Conservation (phyloP, 768 basidiomycete genomes). For the Hysterangium stoloniferum region DNA sequence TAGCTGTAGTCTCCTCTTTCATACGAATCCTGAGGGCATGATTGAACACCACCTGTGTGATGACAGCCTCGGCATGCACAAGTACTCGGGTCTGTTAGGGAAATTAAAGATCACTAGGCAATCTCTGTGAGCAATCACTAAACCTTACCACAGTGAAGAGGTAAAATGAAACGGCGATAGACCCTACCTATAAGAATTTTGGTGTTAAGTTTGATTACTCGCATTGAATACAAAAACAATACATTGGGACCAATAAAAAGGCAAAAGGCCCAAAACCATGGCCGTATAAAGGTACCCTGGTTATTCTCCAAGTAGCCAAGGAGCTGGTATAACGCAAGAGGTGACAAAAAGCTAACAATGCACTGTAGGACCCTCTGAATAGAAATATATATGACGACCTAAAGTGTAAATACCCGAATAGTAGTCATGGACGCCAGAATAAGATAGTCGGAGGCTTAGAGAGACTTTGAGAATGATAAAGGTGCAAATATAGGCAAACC, state of each 20-base stretch:
- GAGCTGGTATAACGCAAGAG: slow-evolving; percentile 33
- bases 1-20: slow-evolving; percentile 32
- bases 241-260: slow-evolving; percentile 28
- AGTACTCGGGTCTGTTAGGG: slow-evolving; percentile 32
- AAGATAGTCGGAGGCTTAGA: slow-evolving; percentile 37
- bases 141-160: slow-evolving; percentile 25
- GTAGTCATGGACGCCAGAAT: slow-evolving; percentile 32
- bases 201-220: too few species aligned
- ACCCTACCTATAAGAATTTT: slow-evolving; percentile 22
- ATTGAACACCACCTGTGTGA: slow-evolving; percentile 48
- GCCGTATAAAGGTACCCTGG: slow-evolving; percentile 30
- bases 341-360: neutral
- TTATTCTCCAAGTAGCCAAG: slow-evolving; percentile 31
- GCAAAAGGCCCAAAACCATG: slow-evolving; percentile 39
- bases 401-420: too few species aligned
- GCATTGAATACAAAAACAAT: slow-evolving; percentile 28
- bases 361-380: neutral
- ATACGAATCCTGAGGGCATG: slow-evolving; percentile 54
- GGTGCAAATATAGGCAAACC: neutral
- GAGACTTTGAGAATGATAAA: slow-evolving; percentile 33
- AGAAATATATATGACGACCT: neutral
- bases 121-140: too few species aligned
- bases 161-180: slow-evolving; percentile 36
- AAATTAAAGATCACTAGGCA: slow-evolving; percentile 12
- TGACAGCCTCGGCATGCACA: slow-evolving; percentile 42